A percentile compares a stretch with the other conserved stretches of the same genome.
These are phyloP conservation scores for Salvia hispanica DNA, from an alignment of 257 asterid genomes.

Conservation along the genomic window DNA sequence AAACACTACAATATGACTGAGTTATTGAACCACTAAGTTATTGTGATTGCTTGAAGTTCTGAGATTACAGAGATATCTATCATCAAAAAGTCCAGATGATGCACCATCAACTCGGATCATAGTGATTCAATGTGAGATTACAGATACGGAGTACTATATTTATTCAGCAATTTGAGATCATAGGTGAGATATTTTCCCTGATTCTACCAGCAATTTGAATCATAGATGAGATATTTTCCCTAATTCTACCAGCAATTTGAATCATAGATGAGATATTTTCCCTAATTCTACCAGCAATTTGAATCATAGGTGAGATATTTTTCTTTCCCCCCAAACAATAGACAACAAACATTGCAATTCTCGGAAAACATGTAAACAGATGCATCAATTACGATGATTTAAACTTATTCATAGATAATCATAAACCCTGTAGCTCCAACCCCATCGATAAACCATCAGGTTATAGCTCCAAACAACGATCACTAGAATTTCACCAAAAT, in stretches of 20 bases:
- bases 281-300: neutral
- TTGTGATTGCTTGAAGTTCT: neutral
- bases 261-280: neutral
- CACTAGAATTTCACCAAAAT: neutral
- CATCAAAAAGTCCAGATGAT: neutral
- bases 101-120: no score
- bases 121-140: no score
- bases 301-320: neutral
- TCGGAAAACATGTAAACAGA: neutral
- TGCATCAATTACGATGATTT: constrained; percentile 1
- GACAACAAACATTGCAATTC: neutral
- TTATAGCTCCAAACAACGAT: neutral
- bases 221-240: no score
- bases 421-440: neutral
- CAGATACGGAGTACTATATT: no score
- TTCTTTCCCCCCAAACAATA: neutral
- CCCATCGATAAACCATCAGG: no score
- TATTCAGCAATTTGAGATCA: no score
- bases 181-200: no score
- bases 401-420: neutral
- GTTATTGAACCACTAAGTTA: constrained; percentile 17
- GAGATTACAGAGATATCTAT: neutral
- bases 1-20: neutral
- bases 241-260: neutral
- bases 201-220: neutral